These are phyloP conservation scores for Aspergillus calidoustus DNA, from an alignment of 2,329 filamentous ascomycete genomes.

Conservation along the genomic window DNA sequence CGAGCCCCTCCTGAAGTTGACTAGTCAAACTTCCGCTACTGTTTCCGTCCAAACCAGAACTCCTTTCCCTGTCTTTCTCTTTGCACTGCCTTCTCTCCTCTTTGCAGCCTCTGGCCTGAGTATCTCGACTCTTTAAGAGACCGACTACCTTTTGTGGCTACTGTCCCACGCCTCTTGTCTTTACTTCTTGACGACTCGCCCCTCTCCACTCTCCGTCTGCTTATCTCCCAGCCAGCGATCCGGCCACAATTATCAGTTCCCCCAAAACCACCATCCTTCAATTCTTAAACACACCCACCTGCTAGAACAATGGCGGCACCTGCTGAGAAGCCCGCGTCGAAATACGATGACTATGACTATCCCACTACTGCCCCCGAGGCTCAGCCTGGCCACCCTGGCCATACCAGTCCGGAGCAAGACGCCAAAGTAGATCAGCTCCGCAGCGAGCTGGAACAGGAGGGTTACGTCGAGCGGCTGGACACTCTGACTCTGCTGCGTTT, in stretches of 20 bases:
- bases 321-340: conserved; percentile 67
- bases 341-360: conserved; percentile 96
- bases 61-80: conserved; percentile 4
- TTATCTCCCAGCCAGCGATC: conserved; percentile 25
- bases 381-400: conserved; percentile 80
- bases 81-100: conserved; percentile 13
- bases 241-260: conserved; percentile 11
- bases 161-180: conserved; percentile 1
- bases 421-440: conserved; percentile 87
- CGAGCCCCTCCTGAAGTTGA: conserved; percentile 19
- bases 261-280: conserved; percentile 8
- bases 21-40: conserved; percentile 16
- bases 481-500: conserved; percentile 92
- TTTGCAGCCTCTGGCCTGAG: conserved; percentile 7
- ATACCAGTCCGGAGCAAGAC: conserved; percentile 85
- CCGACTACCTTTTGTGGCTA: conserved; percentile 9
- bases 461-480: conserved; percentile 83
- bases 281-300: conserved; percentile 8
- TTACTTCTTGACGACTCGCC: conserved; percentile 14
- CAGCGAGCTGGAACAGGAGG: conserved; percentile 79
- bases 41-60: conserved; percentile 21
- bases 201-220: conserved; percentile 24
- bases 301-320: conserved; percentile 37
- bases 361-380: conserved; percentile 74
- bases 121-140: conserved; percentile 6